Conservation (phyloP, 2,329 filamentous ascomycete species). For the Hypoxylon sp. region DNA sequence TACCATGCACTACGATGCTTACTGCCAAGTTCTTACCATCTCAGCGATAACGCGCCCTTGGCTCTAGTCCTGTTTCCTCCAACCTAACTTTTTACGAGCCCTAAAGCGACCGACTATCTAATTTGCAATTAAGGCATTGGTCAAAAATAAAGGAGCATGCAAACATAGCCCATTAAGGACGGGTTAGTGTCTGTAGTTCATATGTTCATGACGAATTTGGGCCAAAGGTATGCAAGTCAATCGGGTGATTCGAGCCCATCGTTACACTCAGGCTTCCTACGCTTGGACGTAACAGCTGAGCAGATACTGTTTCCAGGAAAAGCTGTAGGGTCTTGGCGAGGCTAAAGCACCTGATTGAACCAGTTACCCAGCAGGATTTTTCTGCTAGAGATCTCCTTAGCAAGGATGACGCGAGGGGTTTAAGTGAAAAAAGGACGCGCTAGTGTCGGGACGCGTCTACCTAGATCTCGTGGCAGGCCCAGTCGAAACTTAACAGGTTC, state of each 20-base stretch:
- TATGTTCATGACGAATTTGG: conserved; percentile 27
- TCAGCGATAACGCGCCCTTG: neutral
- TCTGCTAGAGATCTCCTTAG: conserved; percentile 31
- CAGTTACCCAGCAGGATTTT: conserved; percentile 31
- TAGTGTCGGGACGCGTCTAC: conserved; percentile 43
- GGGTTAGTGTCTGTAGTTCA: conserved; percentile 3
- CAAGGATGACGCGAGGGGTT: conserved; percentile 41
- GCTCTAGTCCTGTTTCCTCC: neutral
- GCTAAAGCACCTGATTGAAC: conserved; percentile 40
- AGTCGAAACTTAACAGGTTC: conserved; percentile 32
- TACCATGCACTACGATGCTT: neutral
- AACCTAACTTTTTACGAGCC: neutral
- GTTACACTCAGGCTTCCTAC: conserved; percentile 36
- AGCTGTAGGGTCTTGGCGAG: conserved; percentile 45
- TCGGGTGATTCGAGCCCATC: conserved; percentile 26
- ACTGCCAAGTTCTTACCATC: neutral
- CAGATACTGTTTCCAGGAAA: conserved; percentile 27
- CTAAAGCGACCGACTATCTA: conserved; percentile 1
- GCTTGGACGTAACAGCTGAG: conserved; percentile 28
- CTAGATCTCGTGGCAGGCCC: conserved; percentile 34
- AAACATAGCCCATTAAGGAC: conserved; percentile 1
- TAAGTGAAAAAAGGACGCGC: conserved; percentile 41
- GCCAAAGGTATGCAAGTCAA: conserved; percentile 28
- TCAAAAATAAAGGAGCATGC: neutral
- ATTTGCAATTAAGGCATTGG: neutral